A percentile compares a stretch with the other conserved stretches of the same genome.
phyloP scores from a whole-genome alignment of 139 green algal species.

The Picochlorum costavermella region DNA sequence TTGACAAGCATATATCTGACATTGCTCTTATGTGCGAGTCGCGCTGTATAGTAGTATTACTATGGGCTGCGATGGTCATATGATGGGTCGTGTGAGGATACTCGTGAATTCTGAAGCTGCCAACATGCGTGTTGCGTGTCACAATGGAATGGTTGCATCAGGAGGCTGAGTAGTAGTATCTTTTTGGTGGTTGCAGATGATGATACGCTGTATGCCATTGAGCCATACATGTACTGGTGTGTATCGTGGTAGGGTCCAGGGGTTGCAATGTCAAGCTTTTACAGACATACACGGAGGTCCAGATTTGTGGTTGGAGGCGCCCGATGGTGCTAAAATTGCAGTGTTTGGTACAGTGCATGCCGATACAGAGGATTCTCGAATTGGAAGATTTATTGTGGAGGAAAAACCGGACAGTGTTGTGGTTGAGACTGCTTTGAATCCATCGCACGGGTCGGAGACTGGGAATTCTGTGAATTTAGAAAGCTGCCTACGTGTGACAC shows the following conservation, averaged over 20 bases:
- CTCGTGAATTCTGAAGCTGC: slow-evolving; percentile 2
- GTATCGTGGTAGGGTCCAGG: no score
- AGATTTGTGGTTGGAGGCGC: slow-evolving; percentile 5
- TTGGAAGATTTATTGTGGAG: slow-evolving; percentile 38
- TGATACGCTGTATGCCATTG: no score
- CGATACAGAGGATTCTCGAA: background rate
- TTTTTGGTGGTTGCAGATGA: no score
- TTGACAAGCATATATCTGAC: slow-evolving; percentile 45
- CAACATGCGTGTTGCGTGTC: no score
- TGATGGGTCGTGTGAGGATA: background rate
- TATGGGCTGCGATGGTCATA: background rate
- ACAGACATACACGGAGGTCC: background rate
- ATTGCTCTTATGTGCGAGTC: background rate
- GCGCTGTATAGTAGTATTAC: no score
- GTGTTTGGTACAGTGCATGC: slow-evolving; percentile 30
- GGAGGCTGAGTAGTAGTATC: no score
- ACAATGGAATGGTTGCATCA: no score
- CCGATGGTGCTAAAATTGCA: slow-evolving; percentile 16
- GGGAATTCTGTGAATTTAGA: slow-evolving; percentile 20
- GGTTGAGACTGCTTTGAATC: slow-evolving; percentile 54
- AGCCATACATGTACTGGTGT: no score
- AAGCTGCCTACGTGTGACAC: slow-evolving; percentile 18
- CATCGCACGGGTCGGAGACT: slow-evolving; percentile 39
- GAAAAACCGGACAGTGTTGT: slow-evolving; percentile 41
- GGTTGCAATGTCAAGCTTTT: background rate